phyloP scores from a whole-genome alignment of 192 early-diverging fungal genomes.

The Backusella australiensis region DNA sequence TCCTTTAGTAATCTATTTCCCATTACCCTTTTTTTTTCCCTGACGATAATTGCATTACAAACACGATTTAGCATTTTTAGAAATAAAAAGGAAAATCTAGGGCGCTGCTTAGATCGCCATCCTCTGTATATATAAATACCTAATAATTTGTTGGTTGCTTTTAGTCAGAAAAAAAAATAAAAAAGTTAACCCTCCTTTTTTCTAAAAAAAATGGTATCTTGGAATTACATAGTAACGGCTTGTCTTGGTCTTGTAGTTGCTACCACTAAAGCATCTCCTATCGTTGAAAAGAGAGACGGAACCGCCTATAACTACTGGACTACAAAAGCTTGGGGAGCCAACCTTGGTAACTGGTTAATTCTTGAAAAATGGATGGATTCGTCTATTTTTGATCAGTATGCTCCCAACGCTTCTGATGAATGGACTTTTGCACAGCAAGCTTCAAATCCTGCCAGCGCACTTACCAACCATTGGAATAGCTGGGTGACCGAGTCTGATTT shows the following conservation, averaged over 20 bases:
- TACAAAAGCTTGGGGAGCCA: slow-evolving; percentile 49
- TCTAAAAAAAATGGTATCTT: neutral
- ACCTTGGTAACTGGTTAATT: slow-evolving; percentile 58
- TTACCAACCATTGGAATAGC: slow-evolving; percentile 50
- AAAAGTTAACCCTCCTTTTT: neutral
- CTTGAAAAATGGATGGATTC: slow-evolving; percentile 60
- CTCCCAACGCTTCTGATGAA: slow-evolving; percentile 47
- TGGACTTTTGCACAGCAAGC: slow-evolving; percentile 55
- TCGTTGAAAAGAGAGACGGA: slow-evolving; percentile 9
- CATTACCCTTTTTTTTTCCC: neutral
- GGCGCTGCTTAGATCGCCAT: neutral
- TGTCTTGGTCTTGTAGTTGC: neutral
- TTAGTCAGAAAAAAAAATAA: neutral
- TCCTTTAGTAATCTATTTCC: neutral
- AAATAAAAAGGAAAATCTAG: neutral
- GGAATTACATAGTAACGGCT: neutral
- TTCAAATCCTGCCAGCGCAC: slow-evolving; percentile 30
- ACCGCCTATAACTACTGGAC: slow-evolving; percentile 31
- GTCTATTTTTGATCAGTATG: slow-evolving; percentile 40
- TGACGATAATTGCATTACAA: neutral
- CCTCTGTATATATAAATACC: neutral
- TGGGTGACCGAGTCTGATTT: slow-evolving; percentile 58
- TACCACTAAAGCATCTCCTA: neutral
- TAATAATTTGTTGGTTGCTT: neutral
- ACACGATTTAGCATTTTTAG: neutral